phyloP scores from a whole-genome alignment of 352 stramenopile genomes.

The Pythium periplocum region DNA sequence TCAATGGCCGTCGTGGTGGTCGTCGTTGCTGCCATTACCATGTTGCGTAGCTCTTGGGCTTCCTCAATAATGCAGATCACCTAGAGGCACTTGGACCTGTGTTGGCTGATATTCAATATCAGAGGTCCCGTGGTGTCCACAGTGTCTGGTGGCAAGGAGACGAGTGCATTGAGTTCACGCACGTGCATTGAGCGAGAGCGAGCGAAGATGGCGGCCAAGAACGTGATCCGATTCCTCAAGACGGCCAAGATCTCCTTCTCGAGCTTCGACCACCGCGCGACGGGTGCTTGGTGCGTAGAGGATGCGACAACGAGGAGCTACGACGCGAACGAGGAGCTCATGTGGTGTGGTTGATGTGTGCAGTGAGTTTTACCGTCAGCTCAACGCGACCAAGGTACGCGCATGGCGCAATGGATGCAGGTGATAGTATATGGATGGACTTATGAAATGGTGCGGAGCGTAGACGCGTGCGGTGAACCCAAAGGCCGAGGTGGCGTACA shows the following conservation, averaged over 20 bases:
- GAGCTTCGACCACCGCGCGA: constrained; percentile 67
- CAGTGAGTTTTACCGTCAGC: constrained; percentile 84
- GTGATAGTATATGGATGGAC: background rate
- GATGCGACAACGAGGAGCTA: no score
- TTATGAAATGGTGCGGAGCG: constrained; percentile 6
- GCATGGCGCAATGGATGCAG: no score
- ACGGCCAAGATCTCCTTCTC: constrained; percentile 83
- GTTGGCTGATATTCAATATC: constrained; percentile 12
- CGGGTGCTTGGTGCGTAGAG: constrained; percentile 61
- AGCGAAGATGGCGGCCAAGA: constrained; percentile 64
- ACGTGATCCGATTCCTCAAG: constrained; percentile 85
- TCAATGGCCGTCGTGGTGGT: constrained; percentile 22
- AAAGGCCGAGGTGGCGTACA: constrained; percentile 68
- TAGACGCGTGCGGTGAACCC: constrained; percentile 75
- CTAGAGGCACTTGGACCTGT: background rate
- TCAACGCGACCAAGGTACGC: constrained; percentile 71
- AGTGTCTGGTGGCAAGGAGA: constrained; percentile 11
- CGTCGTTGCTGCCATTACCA: background rate
- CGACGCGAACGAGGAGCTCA: background rate
- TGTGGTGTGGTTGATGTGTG: constrained; percentile 1
- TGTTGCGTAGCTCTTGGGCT: no score
- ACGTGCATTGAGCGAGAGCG: no score
- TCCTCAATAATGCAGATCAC: no score
- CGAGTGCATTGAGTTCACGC: no score
- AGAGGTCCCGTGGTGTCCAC: constrained; percentile 3